Evolutionary conservation across 2,329 filamentous ascomycete genomes (phyloP).

Genomic region (Alternaria sp.): DNA sequence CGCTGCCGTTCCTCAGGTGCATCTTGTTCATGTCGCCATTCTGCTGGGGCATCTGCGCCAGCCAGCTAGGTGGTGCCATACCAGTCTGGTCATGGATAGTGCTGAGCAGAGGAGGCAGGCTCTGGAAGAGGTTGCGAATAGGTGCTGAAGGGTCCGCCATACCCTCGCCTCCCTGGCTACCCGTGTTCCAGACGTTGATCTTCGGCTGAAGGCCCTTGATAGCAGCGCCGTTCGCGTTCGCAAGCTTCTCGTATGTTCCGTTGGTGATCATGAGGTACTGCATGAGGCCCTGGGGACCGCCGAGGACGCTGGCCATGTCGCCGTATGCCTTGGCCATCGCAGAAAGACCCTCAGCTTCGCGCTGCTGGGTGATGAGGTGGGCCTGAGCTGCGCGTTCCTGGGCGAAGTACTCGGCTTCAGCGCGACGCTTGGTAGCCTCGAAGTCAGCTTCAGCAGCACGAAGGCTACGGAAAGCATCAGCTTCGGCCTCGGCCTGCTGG

Average conservation of each 20-base stretch:
- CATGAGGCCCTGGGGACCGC: slow-evolving; percentile 77
- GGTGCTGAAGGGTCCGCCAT: slow-evolving; percentile 64
- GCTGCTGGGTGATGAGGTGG: slow-evolving; percentile 65
- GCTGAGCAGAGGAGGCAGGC: slow-evolving; percentile 78
- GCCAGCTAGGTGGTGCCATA: slow-evolving; percentile 78
- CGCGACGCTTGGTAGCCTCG: slow-evolving; percentile 49
- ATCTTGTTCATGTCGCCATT: slow-evolving; percentile 25
- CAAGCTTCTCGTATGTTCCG: slow-evolving; percentile 77
- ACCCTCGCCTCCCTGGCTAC: slow-evolving; percentile 54
- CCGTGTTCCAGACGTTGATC: slow-evolving; percentile 91
- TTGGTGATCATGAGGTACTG: slow-evolving; percentile 90
- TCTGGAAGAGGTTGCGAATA: slow-evolving; percentile 84
- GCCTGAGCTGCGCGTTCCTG: slow-evolving; percentile 65
- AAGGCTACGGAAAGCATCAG: slow-evolving; percentile 52
- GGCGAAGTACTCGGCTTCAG: slow-evolving; percentile 50
- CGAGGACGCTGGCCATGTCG: slow-evolving; percentile 73
- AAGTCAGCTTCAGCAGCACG: slow-evolving; percentile 55
- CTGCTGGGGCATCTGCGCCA: slow-evolving; percentile 59
- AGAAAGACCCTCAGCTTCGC: slow-evolving; percentile 76
- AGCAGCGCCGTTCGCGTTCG: slow-evolving; percentile 77
- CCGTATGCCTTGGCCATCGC: slow-evolving; percentile 84
- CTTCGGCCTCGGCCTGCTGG: slow-evolving; percentile 65
- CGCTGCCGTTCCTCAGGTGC: slow-evolving; percentile 36
- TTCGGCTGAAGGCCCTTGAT: slow-evolving; percentile 82
- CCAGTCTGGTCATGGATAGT: slow-evolving; percentile 91